These are phyloP conservation scores for Saccharomyces mikatae DNA, from an alignment of 805 yeast genomes.

Conservation along the genomic window DNA sequence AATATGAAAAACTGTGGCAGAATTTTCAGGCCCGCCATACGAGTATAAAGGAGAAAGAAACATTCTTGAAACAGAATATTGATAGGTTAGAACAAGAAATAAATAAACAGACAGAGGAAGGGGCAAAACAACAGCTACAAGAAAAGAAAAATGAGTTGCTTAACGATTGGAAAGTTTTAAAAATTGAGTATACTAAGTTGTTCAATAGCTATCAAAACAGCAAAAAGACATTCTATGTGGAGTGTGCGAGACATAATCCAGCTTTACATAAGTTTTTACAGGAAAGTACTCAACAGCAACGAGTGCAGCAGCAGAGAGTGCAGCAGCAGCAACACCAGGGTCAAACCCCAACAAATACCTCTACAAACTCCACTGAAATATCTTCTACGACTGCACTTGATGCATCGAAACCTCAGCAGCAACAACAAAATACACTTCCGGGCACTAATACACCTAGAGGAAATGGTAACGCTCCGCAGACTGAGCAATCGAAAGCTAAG, in stretches of 20 bases:
- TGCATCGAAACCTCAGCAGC: constrained; percentile 1
- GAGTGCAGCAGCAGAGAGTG: constrained; percentile 6
- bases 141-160: constrained; percentile 22
- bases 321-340: constrained; percentile 17
- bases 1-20: constrained; percentile 22
- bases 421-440: not conserved
- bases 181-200: constrained; percentile 21
- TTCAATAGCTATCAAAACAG: constrained; percentile 25
- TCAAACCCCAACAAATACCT: not conserved
- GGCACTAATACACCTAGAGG: not conserved
- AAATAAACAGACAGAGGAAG: constrained; percentile 18
- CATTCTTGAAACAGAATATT: constrained; percentile 24
- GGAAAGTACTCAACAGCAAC: constrained; percentile 21
- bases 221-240: constrained; percentile 28
- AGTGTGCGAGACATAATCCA: constrained; percentile 30
- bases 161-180: constrained; percentile 19
- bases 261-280: constrained; percentile 26
- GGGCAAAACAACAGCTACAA: constrained; percentile 22
- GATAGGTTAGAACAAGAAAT: constrained; percentile 26
- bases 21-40: constrained; percentile 26
- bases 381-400: constrained; percentile 6
- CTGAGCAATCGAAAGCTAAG: constrained; percentile 18
- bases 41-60: constrained; percentile 25
- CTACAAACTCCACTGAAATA: not conserved
- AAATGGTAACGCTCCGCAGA: not conserved